Conservation (phyloP, 1,139 yeast species). For the Geotrichum bryndzae region DNA sequence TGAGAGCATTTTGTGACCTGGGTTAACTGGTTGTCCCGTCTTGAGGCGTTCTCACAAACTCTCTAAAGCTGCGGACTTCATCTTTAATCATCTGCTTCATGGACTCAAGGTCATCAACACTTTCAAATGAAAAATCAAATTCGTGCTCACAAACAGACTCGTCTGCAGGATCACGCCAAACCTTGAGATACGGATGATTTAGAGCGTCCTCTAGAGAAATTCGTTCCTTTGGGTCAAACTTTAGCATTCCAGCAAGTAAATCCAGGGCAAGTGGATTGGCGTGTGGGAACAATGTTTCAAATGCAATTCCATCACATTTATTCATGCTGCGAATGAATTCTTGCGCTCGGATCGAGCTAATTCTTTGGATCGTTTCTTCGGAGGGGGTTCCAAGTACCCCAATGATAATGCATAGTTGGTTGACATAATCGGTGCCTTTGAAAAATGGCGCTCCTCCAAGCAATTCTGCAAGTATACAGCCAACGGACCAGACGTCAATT, state of each 20-base stretch:
- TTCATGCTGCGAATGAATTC: conserved; percentile 87
- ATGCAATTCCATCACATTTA: conserved; percentile 72
- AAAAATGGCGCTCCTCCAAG: conserved; percentile 89
- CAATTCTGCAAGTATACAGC: conserved; percentile 90
- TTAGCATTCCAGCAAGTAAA: conserved; percentile 70
- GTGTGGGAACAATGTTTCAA: conserved; percentile 62
- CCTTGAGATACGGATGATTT: conserved; percentile 77
- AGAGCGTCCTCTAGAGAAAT: conserved; percentile 86
- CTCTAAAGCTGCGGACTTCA: conserved; percentile 75
- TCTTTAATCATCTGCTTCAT: conserved; percentile 75
- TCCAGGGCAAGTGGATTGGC: conserved; percentile 88
- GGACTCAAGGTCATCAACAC: conserved; percentile 68
- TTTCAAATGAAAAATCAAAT: conserved; percentile 88
- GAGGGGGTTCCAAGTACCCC: conserved; percentile 86
- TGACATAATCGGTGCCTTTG: conserved; percentile 92
- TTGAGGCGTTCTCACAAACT: conserved; percentile 63
- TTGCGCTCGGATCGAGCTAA: conserved; percentile 86
- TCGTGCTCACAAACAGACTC: conserved; percentile 81
- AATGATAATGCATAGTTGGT: conserved; percentile 84
- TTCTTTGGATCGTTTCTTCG: conserved; percentile 72
- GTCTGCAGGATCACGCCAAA: conserved; percentile 96
- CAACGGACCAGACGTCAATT: conserved; percentile 95
- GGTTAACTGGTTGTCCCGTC: conserved; percentile 49
- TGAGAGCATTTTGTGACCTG: conserved; percentile 30
- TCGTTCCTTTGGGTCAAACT: conserved; percentile 80